Evolutionary conservation across 2,329 filamentous ascomycete genomes (phyloP).

Genomic region (Thielaviopsis populi): DNA sequence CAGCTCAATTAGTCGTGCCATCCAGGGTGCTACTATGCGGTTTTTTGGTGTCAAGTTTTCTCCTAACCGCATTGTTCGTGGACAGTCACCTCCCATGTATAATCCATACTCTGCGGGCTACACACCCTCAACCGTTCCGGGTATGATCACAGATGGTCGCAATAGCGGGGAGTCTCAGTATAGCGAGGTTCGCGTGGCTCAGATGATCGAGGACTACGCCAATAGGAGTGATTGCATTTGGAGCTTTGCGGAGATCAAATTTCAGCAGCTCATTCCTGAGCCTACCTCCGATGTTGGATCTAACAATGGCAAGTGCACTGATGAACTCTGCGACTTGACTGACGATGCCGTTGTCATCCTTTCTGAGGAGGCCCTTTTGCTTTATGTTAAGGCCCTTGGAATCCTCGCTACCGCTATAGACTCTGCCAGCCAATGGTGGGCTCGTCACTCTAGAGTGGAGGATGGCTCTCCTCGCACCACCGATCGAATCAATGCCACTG

Average conservation of each 20-base stretch:
- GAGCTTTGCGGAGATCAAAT: slow-evolving; percentile 96
- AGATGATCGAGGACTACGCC: slow-evolving; percentile 79
- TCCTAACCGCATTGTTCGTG: slow-evolving; percentile 43
- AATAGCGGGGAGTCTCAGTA: slow-evolving; percentile 44
- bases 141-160: slow-evolving; percentile 53
- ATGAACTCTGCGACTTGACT: slow-evolving; percentile 51
- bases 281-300: slow-evolving; percentile 30
- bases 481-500: slow-evolving; percentile 73
- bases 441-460: slow-evolving; percentile 56
- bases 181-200: slow-evolving; percentile 64
- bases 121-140: slow-evolving; percentile 42
- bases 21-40: slow-evolving; percentile 76
- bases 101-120: slow-evolving; percentile 55
- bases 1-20: slow-evolving; percentile 84
- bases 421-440: slow-evolving; percentile 86
- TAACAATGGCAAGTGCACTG: background rate
- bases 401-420: slow-evolving; percentile 91
- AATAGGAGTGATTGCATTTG: slow-evolving; percentile 92
- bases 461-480: slow-evolving; percentile 36
- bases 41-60: slow-evolving; percentile 58
- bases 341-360: slow-evolving; percentile 71
- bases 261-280: slow-evolving; percentile 85
- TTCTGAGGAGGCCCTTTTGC: slow-evolving; percentile 84
- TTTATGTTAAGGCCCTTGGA: slow-evolving; percentile 88
- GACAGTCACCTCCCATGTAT: slow-evolving; percentile 61